Evolutionary conservation across 495 filamentous ascomycete species (phyloP).

Genomic region (Immersiella caudata): DNA sequence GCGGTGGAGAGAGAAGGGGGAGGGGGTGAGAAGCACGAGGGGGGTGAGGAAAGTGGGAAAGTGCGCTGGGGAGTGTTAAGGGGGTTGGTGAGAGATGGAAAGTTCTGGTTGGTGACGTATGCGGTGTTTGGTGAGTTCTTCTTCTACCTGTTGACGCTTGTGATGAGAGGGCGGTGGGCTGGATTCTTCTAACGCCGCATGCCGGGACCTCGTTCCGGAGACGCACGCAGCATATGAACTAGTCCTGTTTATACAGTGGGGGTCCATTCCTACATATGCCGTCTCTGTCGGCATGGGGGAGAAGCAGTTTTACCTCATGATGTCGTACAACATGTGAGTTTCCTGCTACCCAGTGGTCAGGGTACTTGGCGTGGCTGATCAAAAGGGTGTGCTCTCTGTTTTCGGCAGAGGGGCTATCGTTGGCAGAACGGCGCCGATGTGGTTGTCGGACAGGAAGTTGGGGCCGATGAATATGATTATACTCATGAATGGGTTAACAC

Average conservation of each 20-base stretch:
- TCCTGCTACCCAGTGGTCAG: neutral
- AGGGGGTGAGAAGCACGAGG: no score
- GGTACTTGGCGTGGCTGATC: neutral
- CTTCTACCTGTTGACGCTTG: neutral
- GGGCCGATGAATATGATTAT: constrained; percentile 37
- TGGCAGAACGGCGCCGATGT: constrained; percentile 33
- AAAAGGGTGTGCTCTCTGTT: neutral
- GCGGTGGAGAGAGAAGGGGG: no score
- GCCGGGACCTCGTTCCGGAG: neutral
- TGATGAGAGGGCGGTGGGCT: neutral
- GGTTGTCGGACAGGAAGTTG: constrained; percentile 29
- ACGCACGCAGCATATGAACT: constrained; percentile 33
- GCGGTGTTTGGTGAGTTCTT: constrained; percentile 33
- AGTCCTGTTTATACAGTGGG: constrained; percentile 39
- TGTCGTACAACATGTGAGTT: constrained; percentile 40
- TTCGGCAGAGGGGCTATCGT: constrained; percentile 31
- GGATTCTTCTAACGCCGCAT: neutral
- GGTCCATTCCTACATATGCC: constrained; percentile 37
- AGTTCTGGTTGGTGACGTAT: constrained; percentile 34
- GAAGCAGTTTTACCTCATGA: constrained; percentile 36
- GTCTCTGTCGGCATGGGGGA: constrained; percentile 26
- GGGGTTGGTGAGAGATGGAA: constrained; percentile 18
- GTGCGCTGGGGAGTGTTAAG: neutral
- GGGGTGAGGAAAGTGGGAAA: no score
- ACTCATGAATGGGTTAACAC: constrained; percentile 32